Conservation (phyloP, 768 basidiomycete species). For the Serpula lacrymans region DNA sequence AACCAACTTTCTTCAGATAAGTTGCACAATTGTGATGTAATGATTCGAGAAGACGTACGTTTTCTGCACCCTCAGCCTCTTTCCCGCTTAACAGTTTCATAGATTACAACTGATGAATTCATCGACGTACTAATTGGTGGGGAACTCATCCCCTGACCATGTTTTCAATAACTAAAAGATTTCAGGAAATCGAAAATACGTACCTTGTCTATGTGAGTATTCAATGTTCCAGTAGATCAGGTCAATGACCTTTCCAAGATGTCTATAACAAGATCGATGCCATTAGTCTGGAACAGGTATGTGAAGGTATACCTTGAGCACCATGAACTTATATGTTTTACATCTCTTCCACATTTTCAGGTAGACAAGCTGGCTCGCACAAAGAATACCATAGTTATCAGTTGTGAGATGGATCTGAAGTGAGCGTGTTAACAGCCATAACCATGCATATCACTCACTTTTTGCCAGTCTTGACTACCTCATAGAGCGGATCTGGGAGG, state of each 20-base stretch:
- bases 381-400: conserved; percentile 89
- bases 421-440: conserved; percentile 29
- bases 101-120: conserved; percentile 96
- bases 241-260: conserved; percentile 41
- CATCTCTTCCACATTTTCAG: conserved; percentile 14
- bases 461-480: conserved; percentile 61
- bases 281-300: conserved; percentile 68
- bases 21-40: conserved; percentile 92
- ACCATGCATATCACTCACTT: not conserved
- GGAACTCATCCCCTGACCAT: conserved; percentile 3
- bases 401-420: conserved; percentile 94
- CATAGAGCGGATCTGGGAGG: conserved; percentile 75
- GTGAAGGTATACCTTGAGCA: not conserved
- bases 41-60: conserved; percentile 95
- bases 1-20: conserved; percentile 52
- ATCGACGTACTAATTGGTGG: conserved; percentile 95
- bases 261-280: conserved; percentile 98
- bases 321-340: no score
- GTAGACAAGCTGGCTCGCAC: conserved; percentile 80
- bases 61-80: no score
- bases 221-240: not conserved
- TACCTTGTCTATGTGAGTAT: conserved; percentile 82
- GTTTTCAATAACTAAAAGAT: conserved; percentile 4
- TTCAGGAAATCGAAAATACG: conserved; percentile 87
- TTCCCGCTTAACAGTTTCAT: conserved; percentile 6